These are phyloP conservation scores for Anisodus tanguticus DNA, from an alignment of 257 asterid species.

Conservation along the genomic window DNA sequence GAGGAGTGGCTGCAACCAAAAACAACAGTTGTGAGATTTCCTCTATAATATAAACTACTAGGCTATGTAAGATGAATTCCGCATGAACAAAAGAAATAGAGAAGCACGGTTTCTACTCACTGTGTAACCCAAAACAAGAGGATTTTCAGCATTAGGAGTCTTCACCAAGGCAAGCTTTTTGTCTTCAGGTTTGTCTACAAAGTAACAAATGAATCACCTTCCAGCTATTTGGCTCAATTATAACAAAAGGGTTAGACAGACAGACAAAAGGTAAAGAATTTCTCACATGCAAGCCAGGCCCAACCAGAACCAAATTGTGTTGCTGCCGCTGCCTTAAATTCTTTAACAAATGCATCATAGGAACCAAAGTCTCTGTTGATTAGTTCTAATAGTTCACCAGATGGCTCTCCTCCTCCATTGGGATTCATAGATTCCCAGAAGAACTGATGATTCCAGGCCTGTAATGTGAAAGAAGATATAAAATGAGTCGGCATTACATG, in stretches of 20 bases:
- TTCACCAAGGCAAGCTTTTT: slow-evolving; percentile 80
- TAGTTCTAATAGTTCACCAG: slow-evolving; percentile 67
- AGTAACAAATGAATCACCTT: slow-evolving; percentile 23
- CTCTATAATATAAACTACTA: background rate
- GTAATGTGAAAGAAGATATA: background rate
- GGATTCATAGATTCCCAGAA: slow-evolving; percentile 97
- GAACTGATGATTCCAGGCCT: slow-evolving; percentile 96
- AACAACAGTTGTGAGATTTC: slow-evolving; percentile 4
- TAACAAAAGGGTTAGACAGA: background rate
- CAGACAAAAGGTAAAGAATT: slow-evolving; percentile 33
- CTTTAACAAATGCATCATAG: slow-evolving; percentile 66
- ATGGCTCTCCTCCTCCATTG: slow-evolving; percentile 87
- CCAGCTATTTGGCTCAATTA: background rate
- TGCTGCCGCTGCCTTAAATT: slow-evolving; percentile 86
- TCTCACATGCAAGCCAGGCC: slow-evolving; percentile 98
- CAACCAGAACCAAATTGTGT: slow-evolving; percentile 97
- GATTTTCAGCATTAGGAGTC: slow-evolving; percentile 94
- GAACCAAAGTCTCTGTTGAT: slow-evolving; percentile 92
- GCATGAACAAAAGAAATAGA: slow-evolving; percentile 14
- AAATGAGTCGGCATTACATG: background rate
- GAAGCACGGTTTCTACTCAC: slow-evolving; percentile 47
- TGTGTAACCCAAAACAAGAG: slow-evolving; percentile 90
- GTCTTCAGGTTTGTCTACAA: slow-evolving; percentile 82
- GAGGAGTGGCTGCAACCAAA: slow-evolving; percentile 76
- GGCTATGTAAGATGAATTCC: background rate